These are phyloP conservation scores for Helminthosporium solani DNA, from an alignment of 2,329 filamentous ascomycete genomes.

Conservation along the genomic window DNA sequence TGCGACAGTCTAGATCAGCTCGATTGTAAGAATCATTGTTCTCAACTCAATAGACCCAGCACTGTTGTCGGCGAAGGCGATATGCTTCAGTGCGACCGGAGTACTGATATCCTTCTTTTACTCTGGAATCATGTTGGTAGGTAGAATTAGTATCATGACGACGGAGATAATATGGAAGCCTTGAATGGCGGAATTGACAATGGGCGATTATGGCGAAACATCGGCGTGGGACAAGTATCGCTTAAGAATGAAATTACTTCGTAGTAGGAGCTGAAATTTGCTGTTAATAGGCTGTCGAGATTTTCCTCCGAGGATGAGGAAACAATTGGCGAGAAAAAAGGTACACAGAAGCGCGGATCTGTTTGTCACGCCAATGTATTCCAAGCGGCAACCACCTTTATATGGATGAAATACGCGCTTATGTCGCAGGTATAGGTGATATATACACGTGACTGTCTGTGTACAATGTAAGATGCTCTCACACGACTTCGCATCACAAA, in stretches of 20 bases:
- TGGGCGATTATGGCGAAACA: background rate
- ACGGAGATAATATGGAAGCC: conserved; percentile 19
- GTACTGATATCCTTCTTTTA: conserved; percentile 5
- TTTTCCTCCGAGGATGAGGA: background rate
- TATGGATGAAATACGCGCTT: background rate
- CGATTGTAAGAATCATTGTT: background rate
- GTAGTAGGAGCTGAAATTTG: background rate
- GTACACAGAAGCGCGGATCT: background rate
- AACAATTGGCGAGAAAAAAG: background rate
- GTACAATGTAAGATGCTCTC: too few relatives aligned
- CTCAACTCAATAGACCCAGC: too few relatives aligned
- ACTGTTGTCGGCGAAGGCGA: conserved; percentile 17
- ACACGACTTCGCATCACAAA: too few relatives aligned
- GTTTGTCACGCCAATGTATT: background rate
- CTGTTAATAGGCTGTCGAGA: background rate
- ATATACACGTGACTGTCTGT: too few relatives aligned
- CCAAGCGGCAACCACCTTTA: background rate
- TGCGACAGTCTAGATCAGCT: background rate
- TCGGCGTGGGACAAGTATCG: background rate
- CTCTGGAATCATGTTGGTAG: conserved; percentile 15
- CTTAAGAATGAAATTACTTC: background rate
- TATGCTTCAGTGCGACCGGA: conserved; percentile 8
- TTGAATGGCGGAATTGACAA: conserved; percentile 15
- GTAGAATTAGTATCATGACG: conserved; percentile 16
- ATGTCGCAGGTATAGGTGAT: background rate